Percentiles rank a stretch among this genome's conserved stretches.
phyloP scores from a whole-genome alignment of 768 basidiomycete genomes.

The Leccinum boreale region DNA sequence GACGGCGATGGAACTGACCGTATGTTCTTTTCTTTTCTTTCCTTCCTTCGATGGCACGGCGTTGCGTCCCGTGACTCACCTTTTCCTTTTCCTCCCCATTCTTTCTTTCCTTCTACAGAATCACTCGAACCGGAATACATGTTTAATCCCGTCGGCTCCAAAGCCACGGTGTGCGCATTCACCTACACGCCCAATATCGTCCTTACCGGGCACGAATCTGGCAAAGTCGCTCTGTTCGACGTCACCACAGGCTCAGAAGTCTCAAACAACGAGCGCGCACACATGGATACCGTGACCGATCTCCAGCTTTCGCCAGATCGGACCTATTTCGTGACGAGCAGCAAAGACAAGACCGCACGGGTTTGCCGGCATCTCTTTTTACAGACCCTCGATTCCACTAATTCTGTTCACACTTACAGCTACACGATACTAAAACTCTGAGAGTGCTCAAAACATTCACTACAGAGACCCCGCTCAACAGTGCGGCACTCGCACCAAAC shows the following conservation, averaged over 20 bases:
- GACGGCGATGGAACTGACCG: conserved; percentile 80
- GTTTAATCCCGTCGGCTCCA: conserved; percentile 89
- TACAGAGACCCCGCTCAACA: conserved; percentile 95
- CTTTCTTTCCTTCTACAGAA: conserved; percentile 44
- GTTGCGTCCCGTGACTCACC: background rate
- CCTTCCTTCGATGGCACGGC: background rate
- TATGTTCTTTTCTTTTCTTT: conserved; percentile 37
- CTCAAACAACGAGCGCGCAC: conserved; percentile 80
- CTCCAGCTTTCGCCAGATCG: conserved; percentile 87
- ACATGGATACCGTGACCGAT: conserved; percentile 85
- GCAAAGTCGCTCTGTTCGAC: conserved; percentile 91
- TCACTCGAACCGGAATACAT: conserved; percentile 67
- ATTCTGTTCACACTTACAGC: conserved; percentile 37
- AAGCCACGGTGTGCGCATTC: conserved; percentile 96
- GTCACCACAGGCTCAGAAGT: conserved; percentile 84
- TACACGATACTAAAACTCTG: conserved; percentile 88
- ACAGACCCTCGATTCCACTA: background rate
- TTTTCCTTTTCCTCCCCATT: background rate
- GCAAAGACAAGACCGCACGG: conserved; percentile 95
- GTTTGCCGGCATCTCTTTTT: conserved; percentile 39
- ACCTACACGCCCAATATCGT: conserved; percentile 73
- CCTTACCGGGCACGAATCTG: conserved; percentile 94
- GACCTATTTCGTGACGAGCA: conserved; percentile 93
- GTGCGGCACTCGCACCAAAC: conserved; percentile 79
- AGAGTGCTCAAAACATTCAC: conserved; percentile 89